Evolutionary conservation across 2,329 filamentous ascomycete genomes (phyloP).

Genomic region (Sodiomyces alkalinus): DNA sequence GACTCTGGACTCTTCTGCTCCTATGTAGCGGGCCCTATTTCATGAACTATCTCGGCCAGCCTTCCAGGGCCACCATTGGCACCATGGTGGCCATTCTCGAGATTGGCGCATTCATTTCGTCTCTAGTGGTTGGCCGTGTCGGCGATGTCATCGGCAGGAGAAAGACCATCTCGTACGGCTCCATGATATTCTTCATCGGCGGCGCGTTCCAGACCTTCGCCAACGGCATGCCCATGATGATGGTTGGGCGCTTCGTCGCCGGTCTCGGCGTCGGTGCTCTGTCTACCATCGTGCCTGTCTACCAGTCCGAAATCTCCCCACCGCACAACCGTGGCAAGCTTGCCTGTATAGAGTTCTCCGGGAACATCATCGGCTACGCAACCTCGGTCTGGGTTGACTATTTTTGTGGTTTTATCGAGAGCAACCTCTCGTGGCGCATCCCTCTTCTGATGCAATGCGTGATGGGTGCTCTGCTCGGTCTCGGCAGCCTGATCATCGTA

Average conservation of each 20-base stretch:
- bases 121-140: conserved; percentile 69
- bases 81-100: conserved; percentile 98
- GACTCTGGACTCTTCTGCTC: too few species aligned
- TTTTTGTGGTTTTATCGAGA: conserved; percentile 81
- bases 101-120: conserved; percentile 82
- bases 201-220: conserved; percentile 75
- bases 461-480: conserved; percentile 74
- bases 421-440: conserved; percentile 75
- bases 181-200: conserved; percentile 71
- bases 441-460: conserved; percentile 85
- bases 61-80: conserved; percentile 72
- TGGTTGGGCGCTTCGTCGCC: conserved; percentile 65
- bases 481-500: conserved; percentile 84
- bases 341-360: conserved; percentile 94
- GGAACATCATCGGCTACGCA: conserved; percentile 91
- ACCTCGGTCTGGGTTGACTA: conserved; percentile 99
- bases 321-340: conserved; percentile 92
- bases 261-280: conserved; percentile 78
- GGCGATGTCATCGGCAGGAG: conserved; percentile 85
- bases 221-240: conserved; percentile 79
- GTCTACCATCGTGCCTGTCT: conserved; percentile 84
- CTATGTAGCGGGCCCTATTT: conserved; percentile 65
- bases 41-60: conserved; percentile 82
- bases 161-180: conserved; percentile 85
- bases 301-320: conserved; percentile 90